phyloP scores from a whole-genome alignment of 768 basidiomycete species.

The Hebeloma cylindrosporum region DNA sequence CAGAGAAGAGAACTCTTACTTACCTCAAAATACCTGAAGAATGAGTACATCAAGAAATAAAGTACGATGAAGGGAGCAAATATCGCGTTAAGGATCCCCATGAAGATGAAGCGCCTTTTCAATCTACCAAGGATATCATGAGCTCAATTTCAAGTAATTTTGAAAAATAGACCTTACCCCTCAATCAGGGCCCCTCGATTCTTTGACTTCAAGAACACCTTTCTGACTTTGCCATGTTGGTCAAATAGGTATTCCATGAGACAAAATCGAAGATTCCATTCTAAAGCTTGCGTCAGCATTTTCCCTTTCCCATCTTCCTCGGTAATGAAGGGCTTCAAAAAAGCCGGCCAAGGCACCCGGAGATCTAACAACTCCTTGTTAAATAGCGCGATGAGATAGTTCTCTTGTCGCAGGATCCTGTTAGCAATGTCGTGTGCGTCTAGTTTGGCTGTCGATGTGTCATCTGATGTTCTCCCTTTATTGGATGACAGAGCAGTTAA shows the following conservation, averaged over 20 bases:
- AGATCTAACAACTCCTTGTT: slow-evolving; percentile 96
- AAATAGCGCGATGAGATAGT: slow-evolving; percentile 96
- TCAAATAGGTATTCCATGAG: slow-evolving; percentile 96
- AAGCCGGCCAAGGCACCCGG: slow-evolving; percentile 70
- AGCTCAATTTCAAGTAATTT: neutral
- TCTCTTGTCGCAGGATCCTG: slow-evolving; percentile 96
- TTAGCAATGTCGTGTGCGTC: slow-evolving; percentile 99
- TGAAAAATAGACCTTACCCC: slow-evolving; percentile 52
- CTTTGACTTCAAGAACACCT: slow-evolving; percentile 86
- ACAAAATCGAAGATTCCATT: slow-evolving; percentile 97
- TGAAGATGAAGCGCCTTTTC: slow-evolving; percentile 86
- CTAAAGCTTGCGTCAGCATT: slow-evolving; percentile 84
- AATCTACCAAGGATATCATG: slow-evolving; percentile 48
- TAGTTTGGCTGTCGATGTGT: slow-evolving; percentile 78
- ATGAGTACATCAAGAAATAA: slow-evolving; percentile 96
- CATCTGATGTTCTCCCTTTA: slow-evolving; percentile 46
- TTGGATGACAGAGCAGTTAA: slow-evolving; percentile 82
- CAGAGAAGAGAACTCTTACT: slow-evolving; percentile 22
- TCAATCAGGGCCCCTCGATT: slow-evolving; percentile 77
- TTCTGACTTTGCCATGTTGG: slow-evolving; percentile 82
- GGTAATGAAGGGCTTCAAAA: slow-evolving; percentile 51
- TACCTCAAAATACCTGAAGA: slow-evolving; percentile 99
- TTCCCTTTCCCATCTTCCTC: slow-evolving; percentile 67
- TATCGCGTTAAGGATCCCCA: slow-evolving; percentile 93
- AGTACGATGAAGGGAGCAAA: slow-evolving; percentile 97